Conservation (phyloP, 2,329 filamentous ascomycete genomes). For the Alternaria consortialis region DNA sequence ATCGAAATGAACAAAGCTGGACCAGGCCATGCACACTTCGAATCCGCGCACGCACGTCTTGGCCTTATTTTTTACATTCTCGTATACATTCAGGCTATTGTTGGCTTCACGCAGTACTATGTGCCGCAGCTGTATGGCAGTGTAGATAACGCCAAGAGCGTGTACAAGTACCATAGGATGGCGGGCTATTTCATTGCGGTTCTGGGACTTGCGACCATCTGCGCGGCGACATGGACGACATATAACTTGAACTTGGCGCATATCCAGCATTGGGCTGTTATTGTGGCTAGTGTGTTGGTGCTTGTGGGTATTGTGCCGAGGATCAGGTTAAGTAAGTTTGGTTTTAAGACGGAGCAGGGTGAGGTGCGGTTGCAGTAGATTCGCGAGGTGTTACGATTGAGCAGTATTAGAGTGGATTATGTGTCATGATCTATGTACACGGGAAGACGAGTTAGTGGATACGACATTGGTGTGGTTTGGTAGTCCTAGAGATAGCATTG, state of each 20-base stretch:
- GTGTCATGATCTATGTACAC: too few species aligned
- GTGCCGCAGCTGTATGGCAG: slow-evolving; percentile 78
- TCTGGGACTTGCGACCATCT: slow-evolving; percentile 76
- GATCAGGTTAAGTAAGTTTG: slow-evolving; percentile 84
- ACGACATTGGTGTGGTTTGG: not conserved
- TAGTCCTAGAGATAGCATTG: not conserved
- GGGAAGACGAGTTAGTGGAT: not conserved
- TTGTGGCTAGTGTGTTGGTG: slow-evolving; percentile 72
- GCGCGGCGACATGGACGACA: slow-evolving; percentile 77
- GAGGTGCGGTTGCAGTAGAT: slow-evolving; percentile 7
- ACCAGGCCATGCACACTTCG: slow-evolving; percentile 75
- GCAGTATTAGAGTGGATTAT: not conserved
- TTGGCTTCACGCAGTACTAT: slow-evolving; percentile 86
- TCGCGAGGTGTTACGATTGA: too few species aligned
- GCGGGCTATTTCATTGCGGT: slow-evolving; percentile 78
- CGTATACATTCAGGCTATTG: slow-evolving; percentile 74
- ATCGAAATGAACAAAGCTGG: slow-evolving; percentile 87
- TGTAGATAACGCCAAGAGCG: slow-evolving; percentile 76
- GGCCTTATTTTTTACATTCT: slow-evolving; percentile 78
- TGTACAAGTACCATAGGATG: slow-evolving; percentile 90
- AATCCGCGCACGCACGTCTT: slow-evolving; percentile 81
- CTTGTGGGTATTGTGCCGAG: slow-evolving; percentile 78
- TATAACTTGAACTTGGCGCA: slow-evolving; percentile 74
- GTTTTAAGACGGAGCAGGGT: slow-evolving; percentile 53
- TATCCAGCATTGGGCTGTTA: slow-evolving; percentile 79